Evolutionary conservation across 2,329 filamentous ascomycete genomes (phyloP).

Genomic region (Botrytis porri): DNA sequence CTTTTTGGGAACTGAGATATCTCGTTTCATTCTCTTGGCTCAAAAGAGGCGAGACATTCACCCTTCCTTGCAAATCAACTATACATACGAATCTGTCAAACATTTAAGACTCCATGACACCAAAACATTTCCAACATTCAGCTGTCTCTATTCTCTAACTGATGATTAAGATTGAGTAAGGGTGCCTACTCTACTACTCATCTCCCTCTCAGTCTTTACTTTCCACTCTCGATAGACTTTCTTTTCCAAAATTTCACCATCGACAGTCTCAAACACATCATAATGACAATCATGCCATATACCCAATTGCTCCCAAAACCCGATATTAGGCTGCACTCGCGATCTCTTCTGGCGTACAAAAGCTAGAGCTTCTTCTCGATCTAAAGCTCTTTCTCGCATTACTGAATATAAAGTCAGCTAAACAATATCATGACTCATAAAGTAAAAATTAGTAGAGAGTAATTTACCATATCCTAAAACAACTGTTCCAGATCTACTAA

Average conservation of each 20-base stretch:
- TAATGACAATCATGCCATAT: conserved; percentile 7
- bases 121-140: background rate
- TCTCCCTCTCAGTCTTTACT: background rate
- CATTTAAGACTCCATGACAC: background rate
- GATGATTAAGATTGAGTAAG: background rate
- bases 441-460: background rate
- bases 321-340: background rate
- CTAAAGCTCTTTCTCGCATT: background rate
- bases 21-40: background rate
- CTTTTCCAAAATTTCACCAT: background rate
- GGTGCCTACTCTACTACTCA: background rate
- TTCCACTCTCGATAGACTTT: conserved; percentile 1
- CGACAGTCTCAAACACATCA: background rate
- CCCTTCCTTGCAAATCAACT: background rate
- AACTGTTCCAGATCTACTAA: background rate
- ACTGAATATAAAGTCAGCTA: background rate
- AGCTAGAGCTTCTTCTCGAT: background rate
- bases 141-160: background rate
- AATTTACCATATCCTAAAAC: background rate
- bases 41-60: background rate
- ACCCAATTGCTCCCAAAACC: background rate
- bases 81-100: background rate
- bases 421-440: background rate
- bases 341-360: background rate
- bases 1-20: background rate